These are phyloP conservation scores for Dionaea muscipula DNA, from an alignment of 179 eudicot genomes.

Conservation along the genomic window DNA sequence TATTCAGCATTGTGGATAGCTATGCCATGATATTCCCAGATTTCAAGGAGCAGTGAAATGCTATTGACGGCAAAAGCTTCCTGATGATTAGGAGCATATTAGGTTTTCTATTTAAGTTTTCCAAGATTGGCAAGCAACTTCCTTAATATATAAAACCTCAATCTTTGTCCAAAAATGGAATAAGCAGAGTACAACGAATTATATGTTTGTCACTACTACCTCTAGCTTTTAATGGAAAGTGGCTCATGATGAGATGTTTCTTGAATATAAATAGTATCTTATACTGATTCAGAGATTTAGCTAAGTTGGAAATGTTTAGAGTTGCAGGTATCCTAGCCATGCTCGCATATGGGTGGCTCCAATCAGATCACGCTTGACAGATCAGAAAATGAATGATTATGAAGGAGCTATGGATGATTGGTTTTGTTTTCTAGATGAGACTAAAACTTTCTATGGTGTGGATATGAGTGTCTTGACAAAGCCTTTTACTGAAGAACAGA, in stretches of 20 bases:
- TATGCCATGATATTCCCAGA: too few species aligned
- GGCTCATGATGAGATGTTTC: not conserved
- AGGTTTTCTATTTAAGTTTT: too few species aligned
- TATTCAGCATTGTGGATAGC: too few species aligned
- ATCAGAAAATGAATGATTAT: slow-evolving; percentile 60
- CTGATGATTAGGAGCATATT: too few species aligned
- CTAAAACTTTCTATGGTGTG: slow-evolving; percentile 67
- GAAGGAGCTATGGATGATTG: slow-evolving; percentile 83
- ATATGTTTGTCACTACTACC: too few species aligned
- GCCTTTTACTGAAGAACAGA: slow-evolving; percentile 64
- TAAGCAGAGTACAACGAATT: too few species aligned
- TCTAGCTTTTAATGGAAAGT: not conserved
- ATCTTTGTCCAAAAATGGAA: too few species aligned
- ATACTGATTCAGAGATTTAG: not conserved
- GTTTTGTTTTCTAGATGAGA: slow-evolving; percentile 53
- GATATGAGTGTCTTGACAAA: slow-evolving; percentile 69
- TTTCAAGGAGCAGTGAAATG: too few species aligned
- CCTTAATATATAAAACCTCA: too few species aligned
- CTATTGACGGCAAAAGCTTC: too few species aligned
- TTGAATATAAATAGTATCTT: not conserved
- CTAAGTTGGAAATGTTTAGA: slow-evolving; percentile 4
- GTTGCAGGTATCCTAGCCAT: slow-evolving; percentile 83
- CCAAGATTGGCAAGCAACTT: too few species aligned
- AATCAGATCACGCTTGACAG: slow-evolving; percentile 61
- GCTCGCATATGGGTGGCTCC: slow-evolving; percentile 99